These are phyloP conservation scores for Aurinia saxatilis DNA, from an alignment of 345 rosid species.

Conservation along the genomic window DNA sequence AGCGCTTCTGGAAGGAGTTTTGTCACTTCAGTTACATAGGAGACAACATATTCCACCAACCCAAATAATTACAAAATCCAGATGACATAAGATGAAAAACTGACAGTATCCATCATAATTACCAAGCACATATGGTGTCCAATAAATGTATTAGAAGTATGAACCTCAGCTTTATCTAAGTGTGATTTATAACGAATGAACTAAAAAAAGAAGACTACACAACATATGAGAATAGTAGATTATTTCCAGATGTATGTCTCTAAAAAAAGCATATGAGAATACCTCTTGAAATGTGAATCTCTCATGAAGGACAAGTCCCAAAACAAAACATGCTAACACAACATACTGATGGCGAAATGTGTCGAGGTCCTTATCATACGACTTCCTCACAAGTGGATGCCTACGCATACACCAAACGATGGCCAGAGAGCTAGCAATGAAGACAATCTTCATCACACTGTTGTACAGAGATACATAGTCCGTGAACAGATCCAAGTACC, in stretches of 20 bases:
- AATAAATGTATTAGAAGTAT: background rate
- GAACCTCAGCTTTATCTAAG: background rate
- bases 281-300: conserved; percentile 85
- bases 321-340: conserved; percentile 39
- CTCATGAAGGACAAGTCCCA: conserved; percentile 66
- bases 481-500: conserved; percentile 83
- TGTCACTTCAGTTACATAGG: background rate
- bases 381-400: conserved; percentile 55
- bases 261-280: background rate
- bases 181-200: background rate
- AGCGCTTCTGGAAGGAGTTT: background rate
- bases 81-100: background rate
- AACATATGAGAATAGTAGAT: background rate
- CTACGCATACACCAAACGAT: conserved; percentile 89
- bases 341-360: conserved; percentile 79
- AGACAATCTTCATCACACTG: conserved; percentile 81
- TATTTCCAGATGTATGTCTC: no score
- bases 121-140: background rate
- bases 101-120: background rate
- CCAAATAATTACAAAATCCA: background rate
- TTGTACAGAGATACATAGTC: conserved; percentile 77
- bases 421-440: conserved; percentile 74
- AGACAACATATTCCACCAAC: background rate
- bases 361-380: conserved; percentile 79
- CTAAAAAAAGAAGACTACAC: background rate